phyloP scores from a whole-genome alignment of 495 filamentous ascomycete genomes.

The Podospora sp. region DNA sequence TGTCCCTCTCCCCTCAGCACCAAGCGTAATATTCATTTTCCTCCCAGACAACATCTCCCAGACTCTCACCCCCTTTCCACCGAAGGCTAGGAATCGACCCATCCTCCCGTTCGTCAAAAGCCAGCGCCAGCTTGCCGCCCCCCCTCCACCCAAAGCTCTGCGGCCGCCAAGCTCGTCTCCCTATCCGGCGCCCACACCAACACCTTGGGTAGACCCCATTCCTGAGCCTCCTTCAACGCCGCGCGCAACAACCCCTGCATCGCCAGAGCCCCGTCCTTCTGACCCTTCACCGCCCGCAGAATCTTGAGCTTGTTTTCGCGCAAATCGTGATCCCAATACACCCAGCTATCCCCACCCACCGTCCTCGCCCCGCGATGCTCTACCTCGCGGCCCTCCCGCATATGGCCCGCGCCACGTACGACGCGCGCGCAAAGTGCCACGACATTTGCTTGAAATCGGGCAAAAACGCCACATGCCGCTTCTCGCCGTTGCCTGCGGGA shows the following conservation, averaged over 20 bases:
- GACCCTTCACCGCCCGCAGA: conserved; percentile 5
- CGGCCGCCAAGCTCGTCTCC: conserved; percentile 1
- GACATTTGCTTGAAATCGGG: conserved; percentile 18
- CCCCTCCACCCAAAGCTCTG: conserved; percentile 21
- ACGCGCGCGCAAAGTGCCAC: conserved; percentile 27
- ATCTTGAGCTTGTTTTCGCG: conserved; percentile 29
- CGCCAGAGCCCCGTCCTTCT: not conserved
- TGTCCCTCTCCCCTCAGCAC: conserved; percentile 48
- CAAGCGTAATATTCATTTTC: conserved; percentile 25
- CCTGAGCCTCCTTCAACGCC: conserved; percentile 21
- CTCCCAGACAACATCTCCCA: conserved; percentile 22
- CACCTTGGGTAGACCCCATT: conserved; percentile 28
- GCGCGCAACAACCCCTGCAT: conserved; percentile 20
- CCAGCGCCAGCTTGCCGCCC: conserved; percentile 11
- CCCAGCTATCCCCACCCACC: conserved; percentile 10
- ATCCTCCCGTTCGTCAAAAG: conserved; percentile 25
- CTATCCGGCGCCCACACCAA: conserved; percentile 19
- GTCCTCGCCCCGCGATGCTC: conserved; percentile 22
- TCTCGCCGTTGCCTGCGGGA: not conserved
- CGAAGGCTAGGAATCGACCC: conserved; percentile 28
- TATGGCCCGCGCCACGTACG: conserved; percentile 20
- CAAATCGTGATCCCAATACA: conserved; percentile 30
- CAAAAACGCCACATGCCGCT: conserved; percentile 20
- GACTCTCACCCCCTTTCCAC: conserved; percentile 17
- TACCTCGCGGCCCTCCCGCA: conserved; percentile 18